Percentiles rank a stretch among this genome's conserved stretches.
These are phyloP conservation scores for Chimonanthus salicifolius DNA, from an alignment of 164 flowering plant genomes.

Conservation along the genomic window DNA sequence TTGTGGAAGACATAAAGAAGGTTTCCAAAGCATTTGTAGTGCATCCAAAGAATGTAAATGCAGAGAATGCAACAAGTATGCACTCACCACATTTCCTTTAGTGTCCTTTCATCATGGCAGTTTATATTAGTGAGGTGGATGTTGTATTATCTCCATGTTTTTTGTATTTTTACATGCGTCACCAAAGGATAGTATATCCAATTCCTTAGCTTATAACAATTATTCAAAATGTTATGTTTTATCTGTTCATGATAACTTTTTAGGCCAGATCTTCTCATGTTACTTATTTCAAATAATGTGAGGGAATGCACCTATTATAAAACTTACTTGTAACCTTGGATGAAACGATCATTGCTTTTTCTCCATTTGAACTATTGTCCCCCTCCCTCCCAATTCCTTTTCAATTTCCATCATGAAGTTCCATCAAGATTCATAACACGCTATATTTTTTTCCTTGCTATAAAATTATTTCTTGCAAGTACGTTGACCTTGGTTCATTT, in stretches of 20 bases:
- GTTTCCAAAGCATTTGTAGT: slow-evolving; percentile 94
- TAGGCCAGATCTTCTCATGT: background rate
- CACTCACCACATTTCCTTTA: background rate
- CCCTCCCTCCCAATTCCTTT: background rate
- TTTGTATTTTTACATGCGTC: too few relatives aligned
- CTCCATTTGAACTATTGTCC: background rate
- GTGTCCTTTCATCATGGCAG: too few relatives aligned
- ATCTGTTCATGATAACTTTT: background rate
- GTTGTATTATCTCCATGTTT: too few relatives aligned
- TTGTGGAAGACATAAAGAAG: slow-evolving; percentile 84
- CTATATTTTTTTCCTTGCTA: background rate
- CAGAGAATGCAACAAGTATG: slow-evolving; percentile 77
- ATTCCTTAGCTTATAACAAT: too few relatives aligned
- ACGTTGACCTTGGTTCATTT: slow-evolving; percentile 5
- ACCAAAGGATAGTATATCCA: too few relatives aligned
- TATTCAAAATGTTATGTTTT: background rate
- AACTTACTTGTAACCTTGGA: background rate
- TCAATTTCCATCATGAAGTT: background rate
- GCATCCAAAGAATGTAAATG: slow-evolving; percentile 82
- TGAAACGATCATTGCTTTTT: too few relatives aligned
- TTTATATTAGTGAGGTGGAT: too few relatives aligned
- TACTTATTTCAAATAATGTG: background rate
- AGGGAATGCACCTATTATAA: background rate
- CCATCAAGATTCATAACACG: background rate
- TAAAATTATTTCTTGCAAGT: background rate